A percentile compares a stretch with the other conserved stretches of the same genome.
Evolutionary conservation across 164 flowering plant species (phyloP).

Genomic region (Sextonia rubra): DNA sequence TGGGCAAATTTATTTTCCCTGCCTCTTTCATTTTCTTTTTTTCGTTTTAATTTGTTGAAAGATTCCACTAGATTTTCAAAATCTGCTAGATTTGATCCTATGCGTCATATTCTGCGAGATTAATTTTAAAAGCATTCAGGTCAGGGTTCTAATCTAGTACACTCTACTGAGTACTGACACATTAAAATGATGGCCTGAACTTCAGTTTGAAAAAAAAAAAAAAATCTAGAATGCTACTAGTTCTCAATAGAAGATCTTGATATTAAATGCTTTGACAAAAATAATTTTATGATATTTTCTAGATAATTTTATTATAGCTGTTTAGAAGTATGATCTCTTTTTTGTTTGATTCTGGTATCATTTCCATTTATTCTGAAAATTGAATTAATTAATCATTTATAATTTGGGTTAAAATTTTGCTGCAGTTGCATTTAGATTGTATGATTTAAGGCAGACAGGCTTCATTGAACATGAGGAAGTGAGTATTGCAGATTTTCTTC

Average conservation of each 20-base stretch:
- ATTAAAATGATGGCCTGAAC: background rate
- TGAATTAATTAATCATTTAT: background rate
- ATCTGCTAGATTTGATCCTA: background rate
- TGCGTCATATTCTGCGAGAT: background rate
- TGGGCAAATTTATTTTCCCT: background rate
- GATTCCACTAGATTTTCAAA: background rate
- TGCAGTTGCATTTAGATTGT: conserved; percentile 76
- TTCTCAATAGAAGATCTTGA: background rate
- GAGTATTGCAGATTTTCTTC: conserved; percentile 3
- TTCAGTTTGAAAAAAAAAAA: too few species aligned
- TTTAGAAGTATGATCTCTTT: background rate
- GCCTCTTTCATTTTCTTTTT: background rate
- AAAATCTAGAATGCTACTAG: background rate
- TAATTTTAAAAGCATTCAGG: background rate
- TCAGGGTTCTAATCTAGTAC: background rate
- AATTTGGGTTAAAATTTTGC: conserved; percentile 7
- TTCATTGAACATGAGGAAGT: conserved; percentile 85
- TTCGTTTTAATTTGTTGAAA: background rate
- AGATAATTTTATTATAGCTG: background rate
- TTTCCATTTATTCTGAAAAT: background rate
- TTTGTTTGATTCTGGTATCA: background rate
- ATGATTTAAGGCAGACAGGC: conserved; percentile 71
- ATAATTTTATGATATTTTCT: background rate
- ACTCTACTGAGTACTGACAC: background rate
- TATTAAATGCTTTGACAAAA: background rate